Percentiles rank a stretch among this genome's conserved stretches.
These are phyloP conservation scores for Pulveroboletus ravenelii DNA, from an alignment of 768 basidiomycete genomes.

Conservation along the genomic window DNA sequence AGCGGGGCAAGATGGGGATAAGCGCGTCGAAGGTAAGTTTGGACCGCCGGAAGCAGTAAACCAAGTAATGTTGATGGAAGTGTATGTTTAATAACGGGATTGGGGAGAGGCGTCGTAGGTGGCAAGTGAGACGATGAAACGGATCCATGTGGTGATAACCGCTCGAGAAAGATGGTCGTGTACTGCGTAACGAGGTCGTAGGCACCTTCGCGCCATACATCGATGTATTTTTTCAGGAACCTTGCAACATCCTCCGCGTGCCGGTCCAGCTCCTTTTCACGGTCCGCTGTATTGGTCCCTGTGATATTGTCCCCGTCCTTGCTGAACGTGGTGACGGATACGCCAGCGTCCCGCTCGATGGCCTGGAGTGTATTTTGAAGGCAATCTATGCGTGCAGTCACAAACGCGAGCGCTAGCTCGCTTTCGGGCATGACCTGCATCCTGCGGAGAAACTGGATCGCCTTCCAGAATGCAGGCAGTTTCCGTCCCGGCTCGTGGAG, in stretches of 20 bases:
- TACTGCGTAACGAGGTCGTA: conserved; percentile 91
- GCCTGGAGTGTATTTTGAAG: conserved; percentile 55
- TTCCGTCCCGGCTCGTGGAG: conserved; percentile 80
- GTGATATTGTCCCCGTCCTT: conserved; percentile 11
- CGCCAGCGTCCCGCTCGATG: conserved; percentile 39
- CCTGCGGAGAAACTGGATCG: conserved; percentile 79
- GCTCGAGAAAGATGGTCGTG: conserved; percentile 83
- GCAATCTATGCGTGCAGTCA: conserved; percentile 65
- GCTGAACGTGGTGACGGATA: conserved; percentile 27
- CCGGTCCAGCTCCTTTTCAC: conserved; percentile 47
- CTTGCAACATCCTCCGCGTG: conserved; percentile 69
- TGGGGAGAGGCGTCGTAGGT: conserved; percentile 17
- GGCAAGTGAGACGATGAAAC: conserved; percentile 17
- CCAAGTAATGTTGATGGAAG: conserved; percentile 30
- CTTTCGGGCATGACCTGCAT: conserved; percentile 71
- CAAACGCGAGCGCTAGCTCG: conserved; percentile 82
- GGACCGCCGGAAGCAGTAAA: conserved; percentile 65
- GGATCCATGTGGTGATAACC: conserved; percentile 34
- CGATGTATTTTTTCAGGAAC: conserved; percentile 83
- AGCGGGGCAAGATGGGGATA: conserved; percentile 66
- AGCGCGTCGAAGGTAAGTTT: conserved; percentile 54
- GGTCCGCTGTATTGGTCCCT: conserved; percentile 24
- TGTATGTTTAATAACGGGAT: conserved; percentile 27
- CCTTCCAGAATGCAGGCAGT: conserved; percentile 85
- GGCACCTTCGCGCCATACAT: conserved; percentile 86